Evolutionary conservation across 192 early-diverging fungal species (phyloP), one percentile per base, ranked within the genome.

Genomic region (Podila verticillata): DNA sequence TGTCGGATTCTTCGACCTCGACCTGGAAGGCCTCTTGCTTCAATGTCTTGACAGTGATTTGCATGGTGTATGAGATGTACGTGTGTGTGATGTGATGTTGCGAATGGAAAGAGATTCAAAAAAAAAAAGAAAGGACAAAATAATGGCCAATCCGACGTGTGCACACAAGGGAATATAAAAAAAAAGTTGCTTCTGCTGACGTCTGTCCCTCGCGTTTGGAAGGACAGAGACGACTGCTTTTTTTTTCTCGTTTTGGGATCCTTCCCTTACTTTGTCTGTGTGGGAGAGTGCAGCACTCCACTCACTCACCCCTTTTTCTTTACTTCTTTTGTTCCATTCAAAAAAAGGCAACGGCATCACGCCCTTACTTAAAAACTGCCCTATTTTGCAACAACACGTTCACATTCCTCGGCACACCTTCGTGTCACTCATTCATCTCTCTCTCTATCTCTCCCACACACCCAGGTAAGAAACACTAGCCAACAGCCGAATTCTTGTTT

Each of bases 41-140:
- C 57, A 98, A 88, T 29, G 95, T 98, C 83, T 98, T 98, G 74
- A 98, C 71, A 22, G 94, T 95, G 68, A 98, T 83, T 73, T 92
- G 89, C 96, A 93, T 60, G 20, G 22, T 10, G 22, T 64, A 6
- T 47, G 35, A 7, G 61, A 22, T 17, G 61, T 22, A 32, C 10
- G 39, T 9, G 39, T 44, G 39, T 26, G 54, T 13, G 61, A 24
- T 9, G 31, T 34, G 19, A 63, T 12, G 6, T n/a, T 34, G 22
- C 31, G 34, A 34, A 39, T 62, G 22, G 24, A n/a, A 29, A 59
- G 24, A 57, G 19, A 26, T 49, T 48, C 29, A 63, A 48, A 35
- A 15, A 51, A 59, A 59, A 36, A 68, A 36, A 69, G 48, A 47
- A 47, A 15, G 28, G n/a, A n/a, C n/a, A n/a, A n/a, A n/a, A n/a